These are phyloP conservation scores for Globisporangium canariense DNA, from an alignment of 352 stramenopile genomes.

Conservation along the genomic window DNA sequence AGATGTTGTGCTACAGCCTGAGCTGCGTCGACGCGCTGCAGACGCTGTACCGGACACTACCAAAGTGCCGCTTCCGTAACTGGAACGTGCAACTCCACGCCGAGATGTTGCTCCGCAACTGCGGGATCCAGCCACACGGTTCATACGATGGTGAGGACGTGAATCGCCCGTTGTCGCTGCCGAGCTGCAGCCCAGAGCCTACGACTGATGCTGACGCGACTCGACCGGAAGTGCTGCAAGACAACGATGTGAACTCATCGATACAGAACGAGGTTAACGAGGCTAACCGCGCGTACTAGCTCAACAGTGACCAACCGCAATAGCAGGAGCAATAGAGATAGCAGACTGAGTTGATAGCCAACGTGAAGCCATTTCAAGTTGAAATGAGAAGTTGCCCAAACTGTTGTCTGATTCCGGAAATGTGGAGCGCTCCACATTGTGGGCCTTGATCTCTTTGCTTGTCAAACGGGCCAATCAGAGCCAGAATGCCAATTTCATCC, in stretches of 20 bases:
- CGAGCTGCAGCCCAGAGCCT: conserved; percentile 1
- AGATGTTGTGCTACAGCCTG: conserved; percentile 32
- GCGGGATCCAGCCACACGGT: conserved; percentile 29
- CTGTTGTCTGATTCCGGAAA: not conserved
- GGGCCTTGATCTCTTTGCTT: not conserved
- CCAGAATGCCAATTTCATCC: not conserved
- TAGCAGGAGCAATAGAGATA: not conserved
- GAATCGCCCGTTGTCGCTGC: not conserved
- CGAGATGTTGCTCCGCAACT: conserved; percentile 46
- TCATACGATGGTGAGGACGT: not conserved
- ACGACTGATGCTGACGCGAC: not conserved
- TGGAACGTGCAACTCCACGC: conserved; percentile 44
- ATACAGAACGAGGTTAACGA: not conserved
- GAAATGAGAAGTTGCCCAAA: conserved; percentile 1
- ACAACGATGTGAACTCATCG: not conserved
- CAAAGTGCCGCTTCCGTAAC: conserved; percentile 52
- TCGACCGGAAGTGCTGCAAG: not conserved
- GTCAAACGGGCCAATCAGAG: not conserved
- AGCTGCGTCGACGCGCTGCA: conserved; percentile 47
- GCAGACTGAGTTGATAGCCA: not conserved
- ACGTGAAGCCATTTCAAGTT: conserved; percentile 2
- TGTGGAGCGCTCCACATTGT: conserved; percentile 14
- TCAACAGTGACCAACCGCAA: not conserved
- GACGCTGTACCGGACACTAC: conserved; percentile 49
- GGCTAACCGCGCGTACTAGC: not conserved